Conservation (phyloP, 495 filamentous ascomycete genomes). For the Elaphomyces granulatus region DNA sequence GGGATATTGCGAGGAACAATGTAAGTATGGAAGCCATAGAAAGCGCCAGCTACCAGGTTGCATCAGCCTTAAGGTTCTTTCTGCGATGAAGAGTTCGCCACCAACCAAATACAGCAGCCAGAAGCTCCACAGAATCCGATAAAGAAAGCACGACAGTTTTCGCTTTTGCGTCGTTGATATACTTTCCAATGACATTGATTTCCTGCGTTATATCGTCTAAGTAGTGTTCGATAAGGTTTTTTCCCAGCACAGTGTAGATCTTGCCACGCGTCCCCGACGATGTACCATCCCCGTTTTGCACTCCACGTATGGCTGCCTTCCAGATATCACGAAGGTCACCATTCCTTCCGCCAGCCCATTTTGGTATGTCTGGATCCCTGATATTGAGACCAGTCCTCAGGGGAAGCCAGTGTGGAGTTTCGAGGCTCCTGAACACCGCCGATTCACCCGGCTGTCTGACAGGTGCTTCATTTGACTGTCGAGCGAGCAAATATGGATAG, state of each 20-base stretch:
- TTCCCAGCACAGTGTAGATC: slow-evolving; percentile 69
- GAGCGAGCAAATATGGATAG: slow-evolving; percentile 77
- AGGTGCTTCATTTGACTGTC: slow-evolving; percentile 62
- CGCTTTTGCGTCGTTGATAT: slow-evolving; percentile 51
- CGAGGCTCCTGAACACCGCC: slow-evolving; percentile 62
- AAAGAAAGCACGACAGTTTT: slow-evolving; percentile 79
- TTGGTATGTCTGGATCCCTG: slow-evolving; percentile 64
- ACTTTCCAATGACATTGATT: slow-evolving; percentile 73
- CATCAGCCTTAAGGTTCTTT: slow-evolving; percentile 4
- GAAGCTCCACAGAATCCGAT: slow-evolving; percentile 81
- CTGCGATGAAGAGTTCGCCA: background rate
- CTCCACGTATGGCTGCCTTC: slow-evolving; percentile 56
- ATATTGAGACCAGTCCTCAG: slow-evolving; percentile 73
- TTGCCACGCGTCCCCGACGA: slow-evolving; percentile 50
- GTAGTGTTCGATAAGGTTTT: slow-evolving; percentile 52
- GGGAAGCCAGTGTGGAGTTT: slow-evolving; percentile 72
- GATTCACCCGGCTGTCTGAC: slow-evolving; percentile 77
- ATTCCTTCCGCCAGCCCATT: slow-evolving; percentile 67
- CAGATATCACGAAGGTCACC: slow-evolving; percentile 91
- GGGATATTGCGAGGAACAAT: slow-evolving; percentile 71
- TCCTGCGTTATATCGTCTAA: slow-evolving; percentile 62
- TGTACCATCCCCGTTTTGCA: slow-evolving; percentile 42
- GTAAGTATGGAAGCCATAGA: slow-evolving; percentile 68
- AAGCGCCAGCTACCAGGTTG: slow-evolving; percentile 45
- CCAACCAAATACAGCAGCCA: slow-evolving; percentile 55